Evolutionary conservation across 768 basidiomycete genomes (phyloP).

Genomic region (Russula emetica): DNA sequence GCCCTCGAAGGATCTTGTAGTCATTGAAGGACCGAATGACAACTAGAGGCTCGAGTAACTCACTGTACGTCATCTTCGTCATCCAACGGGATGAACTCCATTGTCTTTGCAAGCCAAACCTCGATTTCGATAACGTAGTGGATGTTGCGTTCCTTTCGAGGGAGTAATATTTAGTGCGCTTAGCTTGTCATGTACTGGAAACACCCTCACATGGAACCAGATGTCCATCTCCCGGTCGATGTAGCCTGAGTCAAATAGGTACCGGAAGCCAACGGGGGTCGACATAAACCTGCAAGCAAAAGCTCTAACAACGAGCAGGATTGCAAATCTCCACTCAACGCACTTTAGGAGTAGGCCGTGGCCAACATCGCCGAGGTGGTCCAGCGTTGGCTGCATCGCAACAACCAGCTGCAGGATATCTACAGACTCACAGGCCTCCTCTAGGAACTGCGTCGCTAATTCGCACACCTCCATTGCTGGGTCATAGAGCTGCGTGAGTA

Average conservation of each 20-base stretch:
- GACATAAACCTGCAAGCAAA: slow-evolving; percentile 74
- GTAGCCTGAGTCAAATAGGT: slow-evolving; percentile 86
- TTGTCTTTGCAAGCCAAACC: slow-evolving; percentile 79
- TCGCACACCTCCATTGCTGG: slow-evolving; percentile 86
- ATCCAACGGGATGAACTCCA: slow-evolving; percentile 47
- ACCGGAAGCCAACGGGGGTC: slow-evolving; percentile 86
- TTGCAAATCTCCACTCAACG: slow-evolving; percentile 30
- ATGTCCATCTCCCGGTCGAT: slow-evolving; percentile 93
- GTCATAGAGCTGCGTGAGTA: slow-evolving; percentile 95
- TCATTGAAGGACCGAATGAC: background rate
- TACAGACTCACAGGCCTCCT: slow-evolving; percentile 83
- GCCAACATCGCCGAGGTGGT: slow-evolving; percentile 91
- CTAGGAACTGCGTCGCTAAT: slow-evolving; percentile 81
- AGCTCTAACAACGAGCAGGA: background rate
- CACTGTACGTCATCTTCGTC: slow-evolving; percentile 66
- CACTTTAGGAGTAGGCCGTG: slow-evolving; percentile 85
- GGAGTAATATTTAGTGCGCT: slow-evolving; percentile 18
- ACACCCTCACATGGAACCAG: slow-evolving; percentile 80
- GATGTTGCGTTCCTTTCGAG: slow-evolving; percentile 77
- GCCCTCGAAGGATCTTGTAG: slow-evolving; percentile 67
- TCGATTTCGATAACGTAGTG: slow-evolving; percentile 94
- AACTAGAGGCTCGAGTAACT: slow-evolving; percentile 25
- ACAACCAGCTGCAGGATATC: slow-evolving; percentile 87
- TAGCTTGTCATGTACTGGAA: background rate
- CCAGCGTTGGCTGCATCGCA: slow-evolving; percentile 90